Evolutionary conservation across 768 basidiomycete genomes (phyloP).

Genomic region (Erythrobasidium yunnanense): DNA sequence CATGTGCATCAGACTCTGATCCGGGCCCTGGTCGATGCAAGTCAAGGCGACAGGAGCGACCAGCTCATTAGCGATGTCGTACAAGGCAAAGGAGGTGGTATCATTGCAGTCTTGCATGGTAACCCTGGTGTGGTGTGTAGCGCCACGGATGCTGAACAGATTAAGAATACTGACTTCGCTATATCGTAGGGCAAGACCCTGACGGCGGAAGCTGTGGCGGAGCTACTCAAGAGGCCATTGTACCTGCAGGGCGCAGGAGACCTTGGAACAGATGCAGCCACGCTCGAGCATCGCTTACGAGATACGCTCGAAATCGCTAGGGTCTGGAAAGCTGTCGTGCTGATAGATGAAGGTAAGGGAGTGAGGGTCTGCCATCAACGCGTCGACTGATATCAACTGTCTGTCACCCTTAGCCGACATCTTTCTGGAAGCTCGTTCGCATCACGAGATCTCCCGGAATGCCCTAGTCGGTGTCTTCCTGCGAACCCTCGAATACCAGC

Average conservation of each 20-base stretch:
- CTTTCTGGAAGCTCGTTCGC: conserved; percentile 17
- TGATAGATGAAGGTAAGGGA: conserved; percentile 21
- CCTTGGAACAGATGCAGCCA: neutral
- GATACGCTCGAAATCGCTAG: conserved; percentile 24
- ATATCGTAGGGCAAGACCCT: conserved; percentile 7
- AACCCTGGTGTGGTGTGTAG: conserved; percentile 18
- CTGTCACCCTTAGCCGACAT: conserved; percentile 18
- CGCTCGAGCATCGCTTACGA: conserved; percentile 2
- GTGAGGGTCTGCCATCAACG: neutral
- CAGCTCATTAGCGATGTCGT: conserved; percentile 26
- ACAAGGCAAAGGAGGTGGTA: conserved; percentile 26
- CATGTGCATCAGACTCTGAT: neutral
- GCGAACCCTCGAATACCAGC: conserved; percentile 18
- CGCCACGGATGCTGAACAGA: neutral
- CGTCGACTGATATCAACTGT: neutral
- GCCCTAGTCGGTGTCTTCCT: conserved; percentile 22
- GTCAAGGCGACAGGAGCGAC: neutral
- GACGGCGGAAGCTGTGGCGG: conserved; percentile 30
- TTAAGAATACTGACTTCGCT: neutral
- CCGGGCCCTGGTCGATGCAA: conserved; percentile 19
- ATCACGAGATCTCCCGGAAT: conserved; percentile 15
- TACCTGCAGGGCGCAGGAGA: conserved; percentile 22
- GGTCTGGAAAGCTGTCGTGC: conserved; percentile 11
- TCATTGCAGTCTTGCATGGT: conserved; percentile 29
- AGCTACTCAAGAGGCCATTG: conserved; percentile 28